These are phyloP conservation scores for Phyllosticta paracitricarpa DNA, from an alignment of 2,329 filamentous ascomycete genomes.

Conservation along the genomic window DNA sequence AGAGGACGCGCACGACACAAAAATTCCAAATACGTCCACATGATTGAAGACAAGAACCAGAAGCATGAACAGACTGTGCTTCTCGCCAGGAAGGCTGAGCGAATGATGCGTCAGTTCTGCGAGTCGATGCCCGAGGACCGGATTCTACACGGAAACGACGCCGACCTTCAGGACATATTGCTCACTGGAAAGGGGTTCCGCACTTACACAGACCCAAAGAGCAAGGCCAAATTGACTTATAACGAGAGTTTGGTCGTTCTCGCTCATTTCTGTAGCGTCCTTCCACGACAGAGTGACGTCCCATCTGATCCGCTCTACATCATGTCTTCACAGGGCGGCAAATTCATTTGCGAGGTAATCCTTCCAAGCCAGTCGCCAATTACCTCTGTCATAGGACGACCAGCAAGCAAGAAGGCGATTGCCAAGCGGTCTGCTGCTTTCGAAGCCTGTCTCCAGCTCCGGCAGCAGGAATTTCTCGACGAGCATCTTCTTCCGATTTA, in stretches of 20 bases:
- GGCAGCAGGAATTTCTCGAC: slow-evolving; percentile 58
- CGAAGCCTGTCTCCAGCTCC: slow-evolving; percentile 63
- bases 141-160: slow-evolving; percentile 39
- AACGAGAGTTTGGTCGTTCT: slow-evolving; percentile 62
- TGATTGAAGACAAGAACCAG: slow-evolving; percentile 64
- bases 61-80: slow-evolving; percentile 48
- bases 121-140: slow-evolving; percentile 63
- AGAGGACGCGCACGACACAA: slow-evolving; percentile 71
- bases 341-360: slow-evolving; percentile 67
- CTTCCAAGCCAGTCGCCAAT: slow-evolving; percentile 69
- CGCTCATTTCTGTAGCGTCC: slow-evolving; percentile 60
- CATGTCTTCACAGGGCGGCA: slow-evolving; percentile 44
- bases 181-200: slow-evolving; percentile 42
- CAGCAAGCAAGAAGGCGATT: slow-evolving; percentile 58
- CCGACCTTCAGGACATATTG: slow-evolving; percentile 47
- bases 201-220: slow-evolving; percentile 51
- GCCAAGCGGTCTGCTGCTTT: slow-evolving; percentile 89
- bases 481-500: slow-evolving; percentile 65
- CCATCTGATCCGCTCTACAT: slow-evolving; percentile 49
- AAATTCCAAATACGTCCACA: slow-evolving; percentile 72
- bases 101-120: slow-evolving; percentile 66
- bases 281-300: slow-evolving; percentile 45
- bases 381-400: slow-evolving; percentile 51
- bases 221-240: slow-evolving; percentile 72
- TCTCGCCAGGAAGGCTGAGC: slow-evolving; percentile 50